A percentile compares a stretch with the other conserved stretches of the same genome.
These are phyloP conservation scores for Murraya paniculata DNA, from an alignment of 345 rosid genomes.

Conservation along the genomic window DNA sequence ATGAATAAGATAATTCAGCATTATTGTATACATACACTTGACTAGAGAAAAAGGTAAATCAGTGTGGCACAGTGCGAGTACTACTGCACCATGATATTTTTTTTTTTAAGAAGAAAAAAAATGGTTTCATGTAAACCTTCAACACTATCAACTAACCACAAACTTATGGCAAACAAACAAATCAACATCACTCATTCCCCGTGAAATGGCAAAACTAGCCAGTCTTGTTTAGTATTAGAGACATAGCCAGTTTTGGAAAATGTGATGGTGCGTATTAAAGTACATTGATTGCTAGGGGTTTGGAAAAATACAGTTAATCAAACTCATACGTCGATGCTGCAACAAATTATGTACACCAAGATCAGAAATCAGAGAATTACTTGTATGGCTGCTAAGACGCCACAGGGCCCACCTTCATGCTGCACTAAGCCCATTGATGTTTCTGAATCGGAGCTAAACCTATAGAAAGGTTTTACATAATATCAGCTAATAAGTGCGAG, in stretches of 20 bases:
- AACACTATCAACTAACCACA: neutral
- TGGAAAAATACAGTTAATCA: neutral
- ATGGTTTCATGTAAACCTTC: neutral
- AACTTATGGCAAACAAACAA: neutral
- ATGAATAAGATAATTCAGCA: neutral
- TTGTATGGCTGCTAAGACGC: constrained; percentile 97
- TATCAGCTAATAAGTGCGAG: constrained; percentile 25
- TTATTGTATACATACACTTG: neutral
- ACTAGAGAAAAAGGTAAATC: neutral
- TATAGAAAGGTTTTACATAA: constrained; percentile 31
- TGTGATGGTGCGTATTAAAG: neutral
- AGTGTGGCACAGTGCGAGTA: neutral
- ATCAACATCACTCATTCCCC: neutral
- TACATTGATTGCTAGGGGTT: neutral
- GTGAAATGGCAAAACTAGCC: neutral
- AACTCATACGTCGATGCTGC: constrained; percentile 7
- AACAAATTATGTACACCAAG: constrained; percentile 15
- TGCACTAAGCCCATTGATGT: constrained; percentile 98
- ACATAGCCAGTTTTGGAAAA: neutral
- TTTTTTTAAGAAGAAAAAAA: too few relatives aligned
- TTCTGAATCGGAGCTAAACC: constrained; percentile 97
- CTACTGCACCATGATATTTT: neutral
- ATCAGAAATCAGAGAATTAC: constrained; percentile 46
- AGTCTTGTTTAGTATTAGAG: neutral
- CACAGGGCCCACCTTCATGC: constrained; percentile 99